Evolutionary conservation across 2,329 filamentous ascomycete genomes (phyloP).

Genomic region (Phaeoacremonium minimum): DNA sequence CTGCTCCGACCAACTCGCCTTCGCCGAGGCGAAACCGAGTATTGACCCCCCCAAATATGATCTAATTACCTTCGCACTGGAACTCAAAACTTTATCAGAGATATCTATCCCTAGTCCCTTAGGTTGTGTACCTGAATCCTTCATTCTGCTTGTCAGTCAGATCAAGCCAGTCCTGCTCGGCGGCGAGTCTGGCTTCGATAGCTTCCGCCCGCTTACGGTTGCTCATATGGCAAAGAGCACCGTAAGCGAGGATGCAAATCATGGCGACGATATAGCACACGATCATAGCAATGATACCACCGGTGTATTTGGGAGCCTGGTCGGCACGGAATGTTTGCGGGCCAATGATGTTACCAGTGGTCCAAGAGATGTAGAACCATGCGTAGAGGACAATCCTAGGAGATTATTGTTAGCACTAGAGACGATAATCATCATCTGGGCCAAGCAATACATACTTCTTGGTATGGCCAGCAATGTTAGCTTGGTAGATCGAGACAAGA

Average conservation of each 20-base stretch:
- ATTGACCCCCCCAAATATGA: no score
- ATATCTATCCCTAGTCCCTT: no score
- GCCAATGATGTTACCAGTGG: conserved; percentile 32
- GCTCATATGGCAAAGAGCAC: conserved; percentile 3
- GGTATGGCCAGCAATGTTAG: conserved; percentile 13
- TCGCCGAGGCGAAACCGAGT: no score
- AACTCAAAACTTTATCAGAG: no score
- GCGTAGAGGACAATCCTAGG: conserved; percentile 9
- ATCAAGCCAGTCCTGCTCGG: conserved; percentile 6
- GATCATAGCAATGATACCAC: conserved; percentile 8
- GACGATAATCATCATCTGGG: no score
- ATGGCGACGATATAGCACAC: conserved; percentile 7
- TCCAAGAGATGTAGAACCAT: conserved; percentile 26
- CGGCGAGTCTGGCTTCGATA: conserved; percentile 3
- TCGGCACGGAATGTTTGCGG: conserved; percentile 32
- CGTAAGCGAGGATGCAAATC: conserved; percentile 5
- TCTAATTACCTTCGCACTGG: no score
- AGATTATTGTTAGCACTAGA: no score
- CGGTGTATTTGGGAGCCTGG: conserved; percentile 30
- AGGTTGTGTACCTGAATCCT: conserved; percentile 9
- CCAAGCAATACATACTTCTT: conserved; percentile 9
- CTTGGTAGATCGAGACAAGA: conserved; percentile 13
- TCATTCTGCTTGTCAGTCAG: conserved; percentile 7
- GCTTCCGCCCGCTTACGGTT: conserved; percentile 2
- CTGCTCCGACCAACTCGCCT: no score